Percentiles rank a stretch among this genome's conserved stretches.
Evolutionary conservation across 2,329 filamentous ascomycete genomes (phyloP).

Genomic region (Sclerotiophoma versabilis): DNA sequence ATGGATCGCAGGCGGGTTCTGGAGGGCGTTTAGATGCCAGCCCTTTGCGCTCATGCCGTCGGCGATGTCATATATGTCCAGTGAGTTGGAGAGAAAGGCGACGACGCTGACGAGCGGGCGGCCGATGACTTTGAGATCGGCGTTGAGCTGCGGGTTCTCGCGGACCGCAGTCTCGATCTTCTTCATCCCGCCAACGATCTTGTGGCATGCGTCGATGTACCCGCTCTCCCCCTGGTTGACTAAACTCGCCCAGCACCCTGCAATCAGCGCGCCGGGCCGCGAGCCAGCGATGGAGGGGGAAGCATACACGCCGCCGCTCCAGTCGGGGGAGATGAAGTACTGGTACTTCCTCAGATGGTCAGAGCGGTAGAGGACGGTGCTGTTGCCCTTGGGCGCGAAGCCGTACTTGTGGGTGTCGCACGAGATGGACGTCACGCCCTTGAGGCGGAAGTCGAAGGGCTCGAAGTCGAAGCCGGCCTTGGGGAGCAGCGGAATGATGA

Average conservation of each 20-base stretch:
- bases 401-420: slow-evolving; percentile 99
- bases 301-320: slow-evolving; percentile 95
- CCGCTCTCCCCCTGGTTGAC: slow-evolving; percentile 88
- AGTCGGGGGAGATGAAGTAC: slow-evolving; percentile 95
- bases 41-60: slow-evolving; percentile 84
- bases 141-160: slow-evolving; percentile 70
- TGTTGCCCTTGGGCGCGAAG: slow-evolving; percentile 97
- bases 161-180: slow-evolving; percentile 78
- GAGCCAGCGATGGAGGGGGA: slow-evolving; percentile 91
- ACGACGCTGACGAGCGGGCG: slow-evolving; percentile 89
- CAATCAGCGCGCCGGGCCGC: slow-evolving; percentile 90
- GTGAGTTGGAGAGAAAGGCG: slow-evolving; percentile 80
- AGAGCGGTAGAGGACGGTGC: slow-evolving; percentile 87
- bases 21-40: slow-evolving; percentile 95
- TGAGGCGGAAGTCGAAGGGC: slow-evolving; percentile 91
- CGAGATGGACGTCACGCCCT: slow-evolving; percentile 92
- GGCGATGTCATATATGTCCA: slow-evolving; percentile 93
- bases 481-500: slow-evolving; percentile 89
- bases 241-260: slow-evolving; percentile 92
- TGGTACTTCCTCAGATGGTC: slow-evolving; percentile 82
- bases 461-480: slow-evolving; percentile 91
- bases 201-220: slow-evolving; percentile 84
- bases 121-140: slow-evolving; percentile 81
- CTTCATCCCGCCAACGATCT: slow-evolving; percentile 87
- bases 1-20: slow-evolving; percentile 90